Percentiles rank a stretch among this genome's conserved stretches.
Conservation (phyloP, 2,329 filamentous ascomycete species). For the Elsinoe perseae region DNA sequence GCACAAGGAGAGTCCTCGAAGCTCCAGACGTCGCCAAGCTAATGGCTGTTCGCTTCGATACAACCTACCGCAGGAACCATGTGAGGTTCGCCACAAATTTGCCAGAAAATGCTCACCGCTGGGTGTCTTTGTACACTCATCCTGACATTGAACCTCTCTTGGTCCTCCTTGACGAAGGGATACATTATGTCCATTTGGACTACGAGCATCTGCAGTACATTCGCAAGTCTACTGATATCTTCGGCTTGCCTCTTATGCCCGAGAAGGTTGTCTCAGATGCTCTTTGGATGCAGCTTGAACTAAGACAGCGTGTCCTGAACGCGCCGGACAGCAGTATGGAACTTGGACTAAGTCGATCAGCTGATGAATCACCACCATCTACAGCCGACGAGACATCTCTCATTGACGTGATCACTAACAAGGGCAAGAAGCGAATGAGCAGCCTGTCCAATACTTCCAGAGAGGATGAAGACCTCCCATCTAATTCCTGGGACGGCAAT, state of each 20-base stretch:
- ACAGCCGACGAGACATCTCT: constrained; percentile 24
- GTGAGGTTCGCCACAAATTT: constrained; percentile 31
- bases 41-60: constrained; percentile 47
- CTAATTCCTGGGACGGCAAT: constrained; percentile 48
- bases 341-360: constrained; percentile 42
- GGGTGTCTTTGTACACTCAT: constrained; percentile 46
- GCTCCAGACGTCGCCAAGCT: constrained; percentile 42
- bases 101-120: constrained; percentile 41
- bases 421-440: constrained; percentile 40
- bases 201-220: constrained; percentile 53
- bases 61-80: constrained; percentile 43
- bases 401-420: constrained; percentile 25
- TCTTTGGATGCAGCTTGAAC: constrained; percentile 51
- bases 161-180: constrained; percentile 50
- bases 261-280: constrained; percentile 50
- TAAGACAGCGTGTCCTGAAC: constrained; percentile 49
- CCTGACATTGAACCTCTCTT: constrained; percentile 49
- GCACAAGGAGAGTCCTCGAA: constrained; percentile 37
- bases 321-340: constrained; percentile 45
- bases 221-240: constrained; percentile 42
- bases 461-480: constrained; percentile 35
- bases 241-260: constrained; percentile 48
- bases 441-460: constrained; percentile 22
- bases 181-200: constrained; percentile 53
- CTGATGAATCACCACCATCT: constrained; percentile 28